Base-by-base conservation (phyloP, 2,329 filamentous ascomycete species). In the Aspergillus pseudoviridinutans region DNA sequence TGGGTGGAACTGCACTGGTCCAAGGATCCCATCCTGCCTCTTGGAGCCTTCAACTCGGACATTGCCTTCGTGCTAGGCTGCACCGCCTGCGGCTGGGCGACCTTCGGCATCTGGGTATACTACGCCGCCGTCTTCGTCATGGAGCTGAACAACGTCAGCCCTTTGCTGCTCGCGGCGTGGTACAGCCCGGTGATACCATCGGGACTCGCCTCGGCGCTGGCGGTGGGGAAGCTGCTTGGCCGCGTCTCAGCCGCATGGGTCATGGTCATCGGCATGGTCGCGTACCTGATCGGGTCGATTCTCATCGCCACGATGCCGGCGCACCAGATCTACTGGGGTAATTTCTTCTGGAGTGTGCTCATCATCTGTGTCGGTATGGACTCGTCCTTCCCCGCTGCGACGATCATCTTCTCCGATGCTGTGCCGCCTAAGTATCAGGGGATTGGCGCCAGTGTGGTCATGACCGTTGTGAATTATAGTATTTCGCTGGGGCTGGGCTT, bases 1-100 rank as follows among this genome's bases (percentile, higher is more conserved):
- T 80, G 78, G 69, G 66, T 82, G 56, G 77, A 85, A 66, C 24
- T 49, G 46, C 65, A 66, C 49, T 65, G 78, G 3, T 74, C 81
- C 0, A 60, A 66, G 0, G 69, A 79, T 46, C 85, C 85, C 0
- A 74, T 88, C 0, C 73, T 89, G 3, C 84, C 86, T 0, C 76
- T 86, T 55, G 51, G 42, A 2, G 62, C 63, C 2, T 63, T 71
- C 49, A 62, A 61, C 27, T 32, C 53, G 0, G 66, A 72, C 47
- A 64, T 68, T n/a, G 61, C 64, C 3, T 71, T 80, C 28, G 74
- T 72, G 8, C 63, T 76, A 10, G 67, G 65, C 6, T 80, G 76
- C 61, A 69, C 79, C 9, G 73, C 72, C 9, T 75, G 64, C 24
- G 74, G 76, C 7, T 78, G 75, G 76, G 65, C 63, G 32, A 70